These are phyloP conservation scores for Artemisia annua DNA, from an alignment of 129 eudicot species.

Conservation along the genomic window DNA sequence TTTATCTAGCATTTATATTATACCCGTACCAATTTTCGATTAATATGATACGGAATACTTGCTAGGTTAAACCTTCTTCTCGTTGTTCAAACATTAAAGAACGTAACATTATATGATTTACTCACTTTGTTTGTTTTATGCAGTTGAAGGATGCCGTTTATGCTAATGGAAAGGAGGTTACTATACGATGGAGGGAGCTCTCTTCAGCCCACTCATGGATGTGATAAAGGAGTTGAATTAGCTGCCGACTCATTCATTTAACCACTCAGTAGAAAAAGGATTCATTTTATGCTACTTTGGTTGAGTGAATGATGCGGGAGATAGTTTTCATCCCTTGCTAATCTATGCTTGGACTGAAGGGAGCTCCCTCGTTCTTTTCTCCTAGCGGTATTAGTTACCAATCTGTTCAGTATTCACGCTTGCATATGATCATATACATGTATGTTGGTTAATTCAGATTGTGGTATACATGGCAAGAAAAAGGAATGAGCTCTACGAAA, in stretches of 20 bases:
- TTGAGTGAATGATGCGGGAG: conserved; percentile 99
- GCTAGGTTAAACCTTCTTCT: conserved; percentile 1
- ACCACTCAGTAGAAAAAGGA: conserved; percentile 58
- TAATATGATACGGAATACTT: no score
- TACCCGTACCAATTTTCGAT: no score
- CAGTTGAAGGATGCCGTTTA: neutral
- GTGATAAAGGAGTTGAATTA: conserved; percentile 72
- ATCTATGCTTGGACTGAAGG: conserved; percentile 99
- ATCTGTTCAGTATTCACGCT: no score
- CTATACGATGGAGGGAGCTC: conserved; percentile 61
- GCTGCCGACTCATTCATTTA: conserved; percentile 98
- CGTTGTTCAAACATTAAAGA: neutral
- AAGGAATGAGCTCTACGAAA: no score
- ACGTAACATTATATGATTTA: neutral
- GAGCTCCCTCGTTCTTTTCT: conserved; percentile 99
- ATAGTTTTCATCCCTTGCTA: conserved; percentile 73
- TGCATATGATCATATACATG: neutral
- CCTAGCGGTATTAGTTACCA: neutral
- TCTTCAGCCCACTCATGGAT: conserved; percentile 98
- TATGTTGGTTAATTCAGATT: no score
- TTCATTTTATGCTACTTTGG: conserved; percentile 64
- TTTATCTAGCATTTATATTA: neutral
- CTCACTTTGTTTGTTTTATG: neutral
- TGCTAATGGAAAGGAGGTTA: neutral
- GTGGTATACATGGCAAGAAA: neutral